These are phyloP conservation scores for Trichoderma oligosporum DNA, from an alignment of 2,329 filamentous ascomycete species.

Conservation along the genomic window DNA sequence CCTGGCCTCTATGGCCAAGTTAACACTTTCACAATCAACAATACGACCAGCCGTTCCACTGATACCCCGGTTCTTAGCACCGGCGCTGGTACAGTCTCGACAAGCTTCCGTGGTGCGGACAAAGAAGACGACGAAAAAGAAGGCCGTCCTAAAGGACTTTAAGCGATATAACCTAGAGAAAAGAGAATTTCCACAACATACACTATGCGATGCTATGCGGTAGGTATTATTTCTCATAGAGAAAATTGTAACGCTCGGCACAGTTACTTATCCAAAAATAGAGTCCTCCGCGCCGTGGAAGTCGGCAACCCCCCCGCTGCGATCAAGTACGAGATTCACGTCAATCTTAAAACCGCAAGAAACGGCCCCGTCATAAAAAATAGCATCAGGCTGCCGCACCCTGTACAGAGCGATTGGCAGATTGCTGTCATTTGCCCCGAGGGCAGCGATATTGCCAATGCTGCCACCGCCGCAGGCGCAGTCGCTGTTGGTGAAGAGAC, in stretches of 20 bases:
- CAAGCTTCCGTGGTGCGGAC: constrained; percentile 40
- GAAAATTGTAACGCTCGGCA: not conserved
- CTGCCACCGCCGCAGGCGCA: constrained; percentile 75
- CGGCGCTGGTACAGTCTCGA: constrained; percentile 44
- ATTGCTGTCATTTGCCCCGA: constrained; percentile 92
- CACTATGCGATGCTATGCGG: constrained; percentile 91
- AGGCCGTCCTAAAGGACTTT: constrained; percentile 60
- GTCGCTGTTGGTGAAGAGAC: constrained; percentile 79
- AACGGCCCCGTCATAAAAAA: constrained; percentile 85
- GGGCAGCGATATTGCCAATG: constrained; percentile 66
- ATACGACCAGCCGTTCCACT: constrained; percentile 41
- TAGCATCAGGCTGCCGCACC: constrained; percentile 81
- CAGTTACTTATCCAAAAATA: constrained; percentile 35
- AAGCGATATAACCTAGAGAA: constrained; percentile 63
- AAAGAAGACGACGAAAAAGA: constrained; percentile 55
- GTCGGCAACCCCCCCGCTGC: constrained; percentile 71
- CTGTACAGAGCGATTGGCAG: constrained; percentile 80
- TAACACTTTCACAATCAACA: constrained; percentile 41
- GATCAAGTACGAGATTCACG: constrained; percentile 82
- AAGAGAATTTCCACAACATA: constrained; percentile 63
- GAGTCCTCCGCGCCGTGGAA: constrained; percentile 88
- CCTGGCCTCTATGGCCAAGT: constrained; percentile 52
- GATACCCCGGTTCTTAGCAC: constrained; percentile 50
- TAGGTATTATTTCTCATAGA: constrained; percentile 36
- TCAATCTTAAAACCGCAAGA: constrained; percentile 78